Conservation (phyloP, 2,329 filamentous ascomycete species). For the Lasiodiplodia gonubiensis region DNA sequence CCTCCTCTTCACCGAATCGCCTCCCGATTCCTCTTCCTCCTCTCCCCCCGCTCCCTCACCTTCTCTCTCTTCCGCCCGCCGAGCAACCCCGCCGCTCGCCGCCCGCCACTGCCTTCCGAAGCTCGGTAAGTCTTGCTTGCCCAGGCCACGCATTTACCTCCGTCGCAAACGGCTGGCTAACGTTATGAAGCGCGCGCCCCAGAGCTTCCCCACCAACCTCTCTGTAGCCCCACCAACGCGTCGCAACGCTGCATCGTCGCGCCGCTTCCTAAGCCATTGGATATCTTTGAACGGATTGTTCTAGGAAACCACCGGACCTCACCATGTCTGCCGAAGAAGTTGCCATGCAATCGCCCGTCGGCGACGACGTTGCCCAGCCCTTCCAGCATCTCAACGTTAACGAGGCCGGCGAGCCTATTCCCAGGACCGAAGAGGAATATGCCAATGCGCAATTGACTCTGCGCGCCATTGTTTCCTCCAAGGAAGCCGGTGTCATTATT, state of each 20-base stretch:
- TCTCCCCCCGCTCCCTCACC: slow-evolving; percentile 14
- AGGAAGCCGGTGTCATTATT: slow-evolving; percentile 98
- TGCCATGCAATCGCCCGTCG: slow-evolving; percentile 40
- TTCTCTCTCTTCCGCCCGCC: slow-evolving; percentile 14
- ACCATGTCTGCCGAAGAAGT: slow-evolving; percentile 51
- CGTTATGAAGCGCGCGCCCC: slow-evolving; percentile 10
- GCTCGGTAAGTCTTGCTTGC: slow-evolving; percentile 28
- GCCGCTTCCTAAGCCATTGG: slow-evolving; percentile 17
- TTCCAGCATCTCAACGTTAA: slow-evolving; percentile 49
- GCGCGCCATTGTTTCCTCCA: slow-evolving; percentile 96
- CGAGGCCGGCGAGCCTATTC: slow-evolving; percentile 74
- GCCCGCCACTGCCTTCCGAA: slow-evolving; percentile 27
- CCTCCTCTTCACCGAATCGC: slow-evolving; percentile 11
- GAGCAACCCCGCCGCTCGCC: slow-evolving; percentile 22
- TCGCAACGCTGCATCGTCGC: slow-evolving; percentile 20
- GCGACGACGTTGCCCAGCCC: slow-evolving; percentile 48
- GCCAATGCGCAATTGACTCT: slow-evolving; percentile 90
- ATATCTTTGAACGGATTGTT: slow-evolving; percentile 21
- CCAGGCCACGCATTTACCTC: slow-evolving; percentile 1
- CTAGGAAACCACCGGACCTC: slow-evolving; percentile 28
- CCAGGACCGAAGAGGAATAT: slow-evolving; percentile 97
- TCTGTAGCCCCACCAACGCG: slow-evolving; percentile 8
- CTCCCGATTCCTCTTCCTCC: slow-evolving; percentile 16
- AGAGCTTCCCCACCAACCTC: slow-evolving; percentile 4
- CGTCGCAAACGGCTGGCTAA: slow-evolving; percentile 24